Evolutionary conservation across 192 early-diverging fungal genomes (phyloP).

Genomic region (Dimargaris cristalligena): DNA sequence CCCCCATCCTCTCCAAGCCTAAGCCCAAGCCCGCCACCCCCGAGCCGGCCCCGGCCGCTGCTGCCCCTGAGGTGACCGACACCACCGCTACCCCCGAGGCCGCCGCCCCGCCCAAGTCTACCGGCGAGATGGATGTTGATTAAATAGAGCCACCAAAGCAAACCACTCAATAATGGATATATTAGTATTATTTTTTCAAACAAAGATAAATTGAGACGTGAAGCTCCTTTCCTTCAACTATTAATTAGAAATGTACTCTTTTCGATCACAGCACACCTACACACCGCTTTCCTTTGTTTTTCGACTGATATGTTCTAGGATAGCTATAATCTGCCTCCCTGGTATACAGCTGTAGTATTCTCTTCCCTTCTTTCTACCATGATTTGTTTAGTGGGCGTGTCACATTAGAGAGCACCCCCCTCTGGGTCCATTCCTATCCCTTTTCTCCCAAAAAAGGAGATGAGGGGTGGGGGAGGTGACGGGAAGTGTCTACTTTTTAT

Average conservation of each 20-base stretch:
- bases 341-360: not conserved
- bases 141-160: constrained; percentile 14
- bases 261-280: not conserved
- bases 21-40: constrained; percentile 64
- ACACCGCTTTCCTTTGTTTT: too few species aligned
- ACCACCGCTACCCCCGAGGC: constrained; percentile 19
- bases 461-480: too few species aligned
- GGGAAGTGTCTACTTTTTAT: too few species aligned
- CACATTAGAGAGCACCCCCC: too few species aligned
- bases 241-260: not conserved
- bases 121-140: constrained; percentile 40
- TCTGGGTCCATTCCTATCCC: too few species aligned
- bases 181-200: not conserved
- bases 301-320: too few species aligned
- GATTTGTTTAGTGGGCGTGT: too few species aligned
- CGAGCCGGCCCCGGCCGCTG: constrained; percentile 31
- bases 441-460: too few species aligned
- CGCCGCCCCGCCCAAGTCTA: constrained; percentile 6
- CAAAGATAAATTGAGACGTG: not conserved
- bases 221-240: not conserved
- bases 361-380: too few species aligned
- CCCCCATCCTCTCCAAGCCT: constrained; percentile 72
- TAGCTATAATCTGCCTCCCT: too few species aligned
- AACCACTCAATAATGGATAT: not conserved
- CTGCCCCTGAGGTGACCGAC: constrained; percentile 18